These are phyloP conservation scores for Ophiostoma tasmaniense DNA, from an alignment of 2,329 filamentous ascomycete species.

Conservation along the genomic window DNA sequence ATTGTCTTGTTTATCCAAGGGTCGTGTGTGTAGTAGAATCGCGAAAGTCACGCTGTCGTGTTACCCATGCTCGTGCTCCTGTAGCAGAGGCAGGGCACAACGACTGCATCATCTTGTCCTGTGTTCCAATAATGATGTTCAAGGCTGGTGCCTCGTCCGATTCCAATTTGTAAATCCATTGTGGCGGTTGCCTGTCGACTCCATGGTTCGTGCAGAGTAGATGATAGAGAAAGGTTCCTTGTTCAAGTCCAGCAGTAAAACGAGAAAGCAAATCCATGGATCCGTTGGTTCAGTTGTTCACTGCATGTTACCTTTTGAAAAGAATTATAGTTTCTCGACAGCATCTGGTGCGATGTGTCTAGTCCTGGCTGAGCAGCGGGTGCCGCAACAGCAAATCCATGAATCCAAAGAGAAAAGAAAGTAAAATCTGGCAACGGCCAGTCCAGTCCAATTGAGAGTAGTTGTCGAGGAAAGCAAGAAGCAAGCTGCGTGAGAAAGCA, in stretches of 20 bases:
- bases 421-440: constrained; percentile 3
- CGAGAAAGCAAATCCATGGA: neutral
- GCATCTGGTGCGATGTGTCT: neutral
- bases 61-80: neutral
- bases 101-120: constrained; percentile 14
- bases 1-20: no score
- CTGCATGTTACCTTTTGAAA: neutral
- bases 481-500: constrained; percentile 13
- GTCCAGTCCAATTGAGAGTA: constrained; percentile 8
- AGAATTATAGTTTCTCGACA: neutral
- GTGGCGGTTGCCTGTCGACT: neutral
- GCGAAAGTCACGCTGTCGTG: no score
- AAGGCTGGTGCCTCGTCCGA: neutral
- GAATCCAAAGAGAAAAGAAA: neutral
- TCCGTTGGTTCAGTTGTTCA: neutral
- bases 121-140: constrained; percentile 13
- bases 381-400: neutral
- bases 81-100: neutral
- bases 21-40: no score
- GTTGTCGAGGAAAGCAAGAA: constrained; percentile 14
- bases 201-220: neutral
- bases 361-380: neutral
- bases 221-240: neutral
- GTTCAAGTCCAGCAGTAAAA: neutral
- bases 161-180: neutral